phyloP scores from a whole-genome alignment of 495 filamentous ascomycete genomes.

The Aspergillus asperescens region DNA sequence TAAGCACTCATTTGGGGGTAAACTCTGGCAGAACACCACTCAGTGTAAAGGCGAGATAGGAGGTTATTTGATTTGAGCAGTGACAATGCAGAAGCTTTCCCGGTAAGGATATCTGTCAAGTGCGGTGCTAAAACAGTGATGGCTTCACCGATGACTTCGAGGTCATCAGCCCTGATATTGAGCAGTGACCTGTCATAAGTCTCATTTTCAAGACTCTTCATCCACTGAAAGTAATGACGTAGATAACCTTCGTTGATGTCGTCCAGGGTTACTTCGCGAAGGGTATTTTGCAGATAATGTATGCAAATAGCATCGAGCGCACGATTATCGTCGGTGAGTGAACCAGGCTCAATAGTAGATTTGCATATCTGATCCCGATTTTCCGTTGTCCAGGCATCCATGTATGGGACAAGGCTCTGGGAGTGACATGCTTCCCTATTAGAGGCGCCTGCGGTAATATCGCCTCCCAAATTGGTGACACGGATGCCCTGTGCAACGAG shows the following conservation, averaged over 20 bases:
- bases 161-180: not conserved
- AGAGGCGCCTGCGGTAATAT: not conserved
- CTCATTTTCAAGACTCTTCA: not conserved
- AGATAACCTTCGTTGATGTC: slow-evolving; percentile 4
- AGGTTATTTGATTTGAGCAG: slow-evolving; percentile 5
- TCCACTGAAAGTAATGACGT: slow-evolving; percentile 6
- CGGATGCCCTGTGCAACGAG: slow-evolving; percentile 9
- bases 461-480: slow-evolving; percentile 7
- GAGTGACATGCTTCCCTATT: slow-evolving; percentile 6
- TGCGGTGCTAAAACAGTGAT: slow-evolving; percentile 2
- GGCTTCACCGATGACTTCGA: slow-evolving; percentile 4
- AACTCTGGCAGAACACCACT: not conserved
- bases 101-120: slow-evolving; percentile 1
- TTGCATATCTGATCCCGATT: slow-evolving; percentile 6
- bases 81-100: slow-evolving; percentile 4
- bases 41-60: slow-evolving; percentile 1
- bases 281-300: not conserved
- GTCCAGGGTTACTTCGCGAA: not conserved
- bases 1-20: slow-evolving; percentile 10
- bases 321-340: not conserved
- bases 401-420: slow-evolving; percentile 3
- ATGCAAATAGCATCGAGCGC: not conserved
- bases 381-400: slow-evolving; percentile 5
- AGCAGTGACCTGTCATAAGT: slow-evolving; percentile 1
- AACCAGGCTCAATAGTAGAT: not conserved